These are phyloP conservation scores for Podochytrium sp. DNA, from an alignment of 192 early-diverging fungal genomes.

Conservation along the genomic window DNA sequence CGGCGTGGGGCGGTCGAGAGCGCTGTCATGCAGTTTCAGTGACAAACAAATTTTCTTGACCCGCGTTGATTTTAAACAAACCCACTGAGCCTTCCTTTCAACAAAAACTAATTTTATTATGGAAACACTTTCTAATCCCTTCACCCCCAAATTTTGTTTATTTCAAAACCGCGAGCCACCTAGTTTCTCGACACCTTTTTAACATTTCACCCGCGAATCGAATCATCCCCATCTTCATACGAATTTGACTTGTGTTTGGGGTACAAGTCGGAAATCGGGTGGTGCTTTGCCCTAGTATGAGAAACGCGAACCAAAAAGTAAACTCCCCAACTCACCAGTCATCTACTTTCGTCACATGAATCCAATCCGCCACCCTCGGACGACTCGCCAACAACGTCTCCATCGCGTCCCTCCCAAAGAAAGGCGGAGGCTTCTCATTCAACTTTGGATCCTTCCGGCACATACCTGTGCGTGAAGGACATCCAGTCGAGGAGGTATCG, in stretches of 20 bases:
- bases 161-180: no score
- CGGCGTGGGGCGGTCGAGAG: no score
- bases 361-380: slow-evolving; percentile 80
- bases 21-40: no score
- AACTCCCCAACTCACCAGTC: slow-evolving; percentile 48
- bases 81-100: no score
- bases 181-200: no score
- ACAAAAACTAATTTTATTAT: no score
- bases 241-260: slow-evolving; percentile 96
- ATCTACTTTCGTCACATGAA: slow-evolving; percentile 91
- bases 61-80: no score
- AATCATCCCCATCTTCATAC: slow-evolving; percentile 48
- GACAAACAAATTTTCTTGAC: no score
- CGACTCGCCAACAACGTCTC: slow-evolving; percentile 95
- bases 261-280: slow-evolving; percentile 81
- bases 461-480: slow-evolving; percentile 69
- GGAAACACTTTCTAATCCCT: no score
- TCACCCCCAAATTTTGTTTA: no score
- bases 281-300: slow-evolving; percentile 86
- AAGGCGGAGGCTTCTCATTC: slow-evolving; percentile 89
- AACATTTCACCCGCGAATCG: slow-evolving; percentile 11
- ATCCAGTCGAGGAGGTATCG: slow-evolving; percentile 61
- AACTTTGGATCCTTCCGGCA: slow-evolving; percentile 90
- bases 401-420: slow-evolving; percentile 83
- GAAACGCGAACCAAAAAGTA: background rate